Evolutionary conservation across 192 early-diverging fungal genomes (phyloP), one percentile per base, ranked within the genome.

Genomic region (Lunasporangiospora selenospora): DNA sequence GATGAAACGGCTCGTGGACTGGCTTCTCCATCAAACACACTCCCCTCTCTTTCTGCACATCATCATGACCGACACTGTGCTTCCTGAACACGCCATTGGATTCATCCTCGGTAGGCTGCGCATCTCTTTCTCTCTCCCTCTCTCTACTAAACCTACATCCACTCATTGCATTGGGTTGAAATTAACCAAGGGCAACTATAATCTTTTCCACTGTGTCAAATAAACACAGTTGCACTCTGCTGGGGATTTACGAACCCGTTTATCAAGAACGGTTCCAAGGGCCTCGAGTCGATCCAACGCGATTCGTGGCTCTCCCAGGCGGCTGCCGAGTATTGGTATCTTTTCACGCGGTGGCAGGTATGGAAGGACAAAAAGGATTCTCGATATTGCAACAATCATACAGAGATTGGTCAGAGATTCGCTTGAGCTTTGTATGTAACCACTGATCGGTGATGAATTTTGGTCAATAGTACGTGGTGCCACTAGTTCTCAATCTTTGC

Each of bases 231-330:
- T 13, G 92, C 93, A 1, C 56, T 95, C 15, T 97, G 92, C 65
- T 99, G 97, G 97, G 97, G 97, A 15, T 89, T 89, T 53, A 97
- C 97, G 7, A 99, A 99, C 63, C 95, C 95, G 2, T 95, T 99
- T 64, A 94, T 99, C 62, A 96, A 96, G 77, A 77, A 80, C 21
- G 97, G 94, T 12, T 92, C 88, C 47, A 61, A 60, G 29, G 96
- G 93, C 10, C 75, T 98, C n/a, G 92, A 95, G 38, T 49, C 66
- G 9, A 82, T 98, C 39, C 85, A 87, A 54, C 76, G 76, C 24
- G 34, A 62, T 48, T 80, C 41, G 9, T 88, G 89, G 91, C 60
- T 81, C 27, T 50, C 64, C 6, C 88, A 88, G 49, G 78, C 77
- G 1, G 39, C 78, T 0, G 87, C 86, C 31, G 93, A 95, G 64